Conservation (phyloP, 1,284 basidiomycete genomes). For the Volvariella volvacea region DNA sequence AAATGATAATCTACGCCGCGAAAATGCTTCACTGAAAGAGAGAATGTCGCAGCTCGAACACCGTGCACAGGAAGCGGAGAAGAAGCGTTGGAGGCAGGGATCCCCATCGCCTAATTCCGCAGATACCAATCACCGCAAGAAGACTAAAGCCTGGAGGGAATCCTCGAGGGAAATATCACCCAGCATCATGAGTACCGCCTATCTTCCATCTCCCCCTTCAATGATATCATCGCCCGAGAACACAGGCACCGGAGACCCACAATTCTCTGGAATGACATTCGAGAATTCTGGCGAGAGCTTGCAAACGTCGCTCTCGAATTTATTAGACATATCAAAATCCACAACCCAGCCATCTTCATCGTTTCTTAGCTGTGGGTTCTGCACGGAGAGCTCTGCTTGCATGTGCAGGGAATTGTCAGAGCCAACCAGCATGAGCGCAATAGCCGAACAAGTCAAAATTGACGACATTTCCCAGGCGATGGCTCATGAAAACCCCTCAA, state of each 20-base stretch:
- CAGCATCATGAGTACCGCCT: slow-evolving; percentile 14
- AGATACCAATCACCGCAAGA: slow-evolving; percentile 32
- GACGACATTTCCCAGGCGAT: slow-evolving; percentile 8
- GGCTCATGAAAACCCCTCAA: not conserved
- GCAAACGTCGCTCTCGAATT: slow-evolving; percentile 15
- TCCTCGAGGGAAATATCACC: slow-evolving; percentile 23
- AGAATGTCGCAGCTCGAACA: slow-evolving; percentile 45
- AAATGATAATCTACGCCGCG: slow-evolving; percentile 64
- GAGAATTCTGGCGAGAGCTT: slow-evolving; percentile 22
- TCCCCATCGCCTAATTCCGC: slow-evolving; percentile 24
- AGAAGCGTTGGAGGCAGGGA: slow-evolving; percentile 53
- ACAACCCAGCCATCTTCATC: slow-evolving; percentile 15
- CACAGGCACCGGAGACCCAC: slow-evolving; percentile 33
- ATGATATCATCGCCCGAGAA: slow-evolving; percentile 51
- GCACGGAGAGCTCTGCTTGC: slow-evolving; percentile 62
- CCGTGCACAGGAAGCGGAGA: slow-evolving; percentile 32
- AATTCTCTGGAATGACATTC: slow-evolving; percentile 37
- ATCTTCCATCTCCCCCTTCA: slow-evolving; percentile 33
- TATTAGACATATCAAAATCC: slow-evolving; percentile 21
- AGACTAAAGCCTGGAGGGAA: slow-evolving; percentile 30
- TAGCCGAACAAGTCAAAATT: slow-evolving; percentile 25
- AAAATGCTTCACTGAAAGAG: slow-evolving; percentile 57
- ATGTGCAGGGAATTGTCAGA: slow-evolving; percentile 63
- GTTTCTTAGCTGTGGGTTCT: slow-evolving; percentile 61
- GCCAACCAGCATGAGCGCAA: slow-evolving; percentile 25